Percentiles rank a stretch among this genome's conserved stretches.
phyloP scores from a whole-genome alignment of 495 filamentous ascomycete species.

The Lasiosphaeria hispida region DNA sequence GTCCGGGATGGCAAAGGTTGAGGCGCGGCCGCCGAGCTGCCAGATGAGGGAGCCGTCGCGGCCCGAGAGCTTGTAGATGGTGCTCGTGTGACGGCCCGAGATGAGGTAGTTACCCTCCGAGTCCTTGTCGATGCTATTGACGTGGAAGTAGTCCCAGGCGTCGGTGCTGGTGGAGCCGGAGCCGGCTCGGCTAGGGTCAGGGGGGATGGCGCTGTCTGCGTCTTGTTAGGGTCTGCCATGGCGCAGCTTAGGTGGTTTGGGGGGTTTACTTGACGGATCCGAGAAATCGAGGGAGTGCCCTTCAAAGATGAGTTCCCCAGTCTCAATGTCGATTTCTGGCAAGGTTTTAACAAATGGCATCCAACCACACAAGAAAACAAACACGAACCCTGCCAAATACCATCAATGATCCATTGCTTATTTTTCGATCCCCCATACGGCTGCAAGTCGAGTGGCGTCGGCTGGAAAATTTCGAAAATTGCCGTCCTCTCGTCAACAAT shows the following conservation, averaged over 20 bases:
- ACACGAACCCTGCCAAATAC: conserved; percentile 25
- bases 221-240: not conserved
- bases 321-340: conserved; percentile 52
- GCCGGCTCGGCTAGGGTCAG: conserved; percentile 42
- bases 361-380: not conserved
- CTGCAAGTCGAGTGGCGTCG: not conserved
- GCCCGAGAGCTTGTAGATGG: conserved; percentile 56
- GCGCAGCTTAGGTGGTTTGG: no score
- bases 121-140: conserved; percentile 60
- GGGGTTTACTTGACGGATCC: conserved; percentile 39
- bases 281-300: conserved; percentile 54
- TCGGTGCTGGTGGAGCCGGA: conserved; percentile 18
- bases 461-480: conserved; percentile 5
- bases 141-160: conserved; percentile 61
- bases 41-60: conserved; percentile 53
- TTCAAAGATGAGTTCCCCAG: conserved; percentile 50
- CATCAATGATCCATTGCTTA: conserved; percentile 4
- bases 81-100: conserved; percentile 52
- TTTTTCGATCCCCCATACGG: not conserved
- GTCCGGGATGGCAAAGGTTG: conserved; percentile 42
- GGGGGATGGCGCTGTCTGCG: conserved; percentile 47
- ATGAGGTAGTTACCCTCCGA: conserved; percentile 55
- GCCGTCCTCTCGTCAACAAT: conserved; percentile 14
- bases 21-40: conserved; percentile 50
- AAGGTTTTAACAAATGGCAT: conserved; percentile 29